These are phyloP conservation scores for Acer negundo DNA, from an alignment of 345 rosid genomes.

Conservation along the genomic window DNA sequence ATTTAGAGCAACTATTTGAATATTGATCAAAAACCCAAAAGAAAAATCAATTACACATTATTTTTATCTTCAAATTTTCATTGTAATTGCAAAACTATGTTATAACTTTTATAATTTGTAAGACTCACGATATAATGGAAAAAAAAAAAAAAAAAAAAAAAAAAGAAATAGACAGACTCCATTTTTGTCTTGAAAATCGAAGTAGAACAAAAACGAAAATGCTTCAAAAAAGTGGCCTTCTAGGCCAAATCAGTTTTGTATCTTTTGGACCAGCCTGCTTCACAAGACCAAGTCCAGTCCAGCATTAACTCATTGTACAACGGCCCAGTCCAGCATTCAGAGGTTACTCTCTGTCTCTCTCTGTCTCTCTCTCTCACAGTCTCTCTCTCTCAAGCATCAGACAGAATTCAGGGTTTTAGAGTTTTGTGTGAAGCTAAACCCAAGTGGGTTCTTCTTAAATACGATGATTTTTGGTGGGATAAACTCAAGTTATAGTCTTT, in stretches of 20 bases:
- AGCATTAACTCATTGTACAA: background rate
- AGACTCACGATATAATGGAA: too few relatives aligned
- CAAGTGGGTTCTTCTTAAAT: background rate
- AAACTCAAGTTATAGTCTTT: constrained; percentile 8
- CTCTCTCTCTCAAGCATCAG: background rate
- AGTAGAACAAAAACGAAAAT: too few relatives aligned
- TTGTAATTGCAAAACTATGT: too few relatives aligned
- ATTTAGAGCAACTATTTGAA: too few relatives aligned
- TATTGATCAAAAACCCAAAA: background rate
- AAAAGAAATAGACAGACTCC: too few relatives aligned
- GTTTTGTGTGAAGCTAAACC: background rate
- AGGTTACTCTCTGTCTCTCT: background rate
- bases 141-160: too few relatives aligned
- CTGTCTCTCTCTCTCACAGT: too few relatives aligned
- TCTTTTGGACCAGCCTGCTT: background rate
- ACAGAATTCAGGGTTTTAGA: background rate
- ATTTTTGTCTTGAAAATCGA: too few relatives aligned
- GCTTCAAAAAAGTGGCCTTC: too few relatives aligned
- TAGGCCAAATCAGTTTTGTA: background rate
- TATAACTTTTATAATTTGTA: too few relatives aligned
- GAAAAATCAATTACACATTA: too few relatives aligned
- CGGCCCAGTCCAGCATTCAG: background rate
- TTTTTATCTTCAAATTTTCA: too few relatives aligned
- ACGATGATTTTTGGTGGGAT: constrained; percentile 26
- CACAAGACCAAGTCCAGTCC: background rate